Conservation (phyloP, 176 grass and related monocot genomes). For the Panicum miliaceum region DNA sequence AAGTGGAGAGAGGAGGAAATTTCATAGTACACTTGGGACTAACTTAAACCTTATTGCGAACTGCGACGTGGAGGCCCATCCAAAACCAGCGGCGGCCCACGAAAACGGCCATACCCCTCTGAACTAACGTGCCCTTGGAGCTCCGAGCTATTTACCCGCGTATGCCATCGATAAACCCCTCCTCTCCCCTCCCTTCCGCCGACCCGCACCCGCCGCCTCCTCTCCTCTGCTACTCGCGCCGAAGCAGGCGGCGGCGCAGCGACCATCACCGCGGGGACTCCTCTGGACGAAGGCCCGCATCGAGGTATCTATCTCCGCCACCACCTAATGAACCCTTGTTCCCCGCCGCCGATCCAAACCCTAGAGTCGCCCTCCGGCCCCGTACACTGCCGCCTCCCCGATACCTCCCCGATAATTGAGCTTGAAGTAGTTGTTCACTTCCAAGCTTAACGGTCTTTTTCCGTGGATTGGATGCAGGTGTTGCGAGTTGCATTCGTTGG, state of each 20-base stretch:
- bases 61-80: background rate
- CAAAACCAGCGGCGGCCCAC: background rate
- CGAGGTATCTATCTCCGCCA: background rate
- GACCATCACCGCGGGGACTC: background rate
- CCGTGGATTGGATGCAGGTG: constrained; percentile 6
- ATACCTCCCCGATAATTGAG: background rate
- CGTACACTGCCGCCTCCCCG: background rate
- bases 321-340: background rate
- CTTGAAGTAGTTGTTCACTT: background rate
- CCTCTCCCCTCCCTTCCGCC: background rate
- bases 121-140: background rate
- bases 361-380: background rate
- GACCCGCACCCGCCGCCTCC: background rate
- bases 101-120: background rate
- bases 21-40: too few relatives aligned
- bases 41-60: too few relatives aligned
- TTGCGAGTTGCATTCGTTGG: background rate
- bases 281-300: background rate
- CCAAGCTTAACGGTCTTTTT: background rate
- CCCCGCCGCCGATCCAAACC: background rate
- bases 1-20: too few relatives aligned
- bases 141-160: background rate
- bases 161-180: constrained; percentile 5
- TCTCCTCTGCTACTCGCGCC: background rate
- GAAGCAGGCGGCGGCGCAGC: background rate